Evolutionary conservation across 768 basidiomycete species (phyloP), one percentile per base, ranked within the genome.

Genomic region (Russula sp.): DNA sequence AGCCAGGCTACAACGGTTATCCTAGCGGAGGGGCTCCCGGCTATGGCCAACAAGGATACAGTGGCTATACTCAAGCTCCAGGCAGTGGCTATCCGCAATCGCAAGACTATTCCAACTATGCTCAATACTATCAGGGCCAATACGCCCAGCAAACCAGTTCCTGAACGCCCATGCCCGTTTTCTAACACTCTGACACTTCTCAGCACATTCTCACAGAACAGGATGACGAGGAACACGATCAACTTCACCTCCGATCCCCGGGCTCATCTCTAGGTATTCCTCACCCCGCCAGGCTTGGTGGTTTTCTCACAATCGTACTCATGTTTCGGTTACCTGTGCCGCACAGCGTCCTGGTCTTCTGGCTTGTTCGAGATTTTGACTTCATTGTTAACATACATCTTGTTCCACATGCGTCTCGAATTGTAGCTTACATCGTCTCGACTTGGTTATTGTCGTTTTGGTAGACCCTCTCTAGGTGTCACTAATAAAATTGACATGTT

Each of bases 61-160:
- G 63, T 34, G 70, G 69, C 28, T 55, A 67, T 38, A 52, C 56
- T 38, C 54, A 64, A 53, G 58, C 61, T 44, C 28, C 57, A 26
- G 51, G 55, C 30, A 7, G 57, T 44, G 55, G 66, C 42, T 67
- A 64, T 42, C 77, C 78, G 55, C 80, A 79, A 69, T 67, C 81
- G 68, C 85, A 87, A 77, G 91, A 91, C 74, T 91, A 92, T 73
- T 80, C 85, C 73, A 89, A 85, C 74, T 93, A 93, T 67, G 88
- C 90, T 50, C 83, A 90, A 66, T 94, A 93, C 75, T 94, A 94
- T 76, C 90, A 92, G 79, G 84, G 83, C 75, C 90, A 92, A 81
- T 92, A 92, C 72, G 80, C 86, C 67, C 90, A 91, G 75, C 87
- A 89, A 76, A 67, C 67, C 86, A 85, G 76, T 73, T 81, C 74